Evolutionary conservation across 495 filamentous ascomycete genomes (phyloP).

Genomic region (Platismatia glauca): DNA sequence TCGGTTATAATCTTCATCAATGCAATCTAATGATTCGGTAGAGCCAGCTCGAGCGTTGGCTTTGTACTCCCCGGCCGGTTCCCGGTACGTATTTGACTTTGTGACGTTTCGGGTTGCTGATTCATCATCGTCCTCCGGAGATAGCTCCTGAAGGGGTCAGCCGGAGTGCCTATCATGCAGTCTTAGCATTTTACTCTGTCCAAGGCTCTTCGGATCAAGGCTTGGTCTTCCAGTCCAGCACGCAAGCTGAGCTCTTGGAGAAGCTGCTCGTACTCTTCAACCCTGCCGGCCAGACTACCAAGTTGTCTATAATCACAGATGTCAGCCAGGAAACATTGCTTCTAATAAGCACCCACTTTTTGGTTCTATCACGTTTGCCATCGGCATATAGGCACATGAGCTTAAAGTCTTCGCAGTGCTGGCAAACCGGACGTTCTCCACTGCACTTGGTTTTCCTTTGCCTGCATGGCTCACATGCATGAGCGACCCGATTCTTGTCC

Average conservation of each 20-base stretch:
- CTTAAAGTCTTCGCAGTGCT: slow-evolving; percentile 47
- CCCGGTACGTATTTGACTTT: slow-evolving; percentile 17
- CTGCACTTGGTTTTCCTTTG: slow-evolving; percentile 59
- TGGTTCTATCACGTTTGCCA: slow-evolving; percentile 49
- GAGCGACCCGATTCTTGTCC: slow-evolving; percentile 33
- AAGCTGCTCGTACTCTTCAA: slow-evolving; percentile 42
- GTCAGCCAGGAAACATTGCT: slow-evolving; percentile 14
- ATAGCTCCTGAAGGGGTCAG: slow-evolving; percentile 13
- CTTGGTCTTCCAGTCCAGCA: slow-evolving; percentile 31
- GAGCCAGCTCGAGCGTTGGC: slow-evolving; percentile 51
- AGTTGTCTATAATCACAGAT: slow-evolving; percentile 29
- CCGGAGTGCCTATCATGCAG: neutral
- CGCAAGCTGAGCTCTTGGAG: slow-evolving; percentile 33
- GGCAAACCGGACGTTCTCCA: slow-evolving; percentile 49
- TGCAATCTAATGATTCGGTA: slow-evolving; percentile 48
- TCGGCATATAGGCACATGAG: slow-evolving; percentile 45
- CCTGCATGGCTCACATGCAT: slow-evolving; percentile 65
- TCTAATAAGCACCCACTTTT: slow-evolving; percentile 36
- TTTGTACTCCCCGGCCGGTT: slow-evolving; percentile 25
- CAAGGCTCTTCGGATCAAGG: slow-evolving; percentile 28
- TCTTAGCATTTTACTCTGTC: slow-evolving; percentile 7
- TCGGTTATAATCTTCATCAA: slow-evolving; percentile 53
- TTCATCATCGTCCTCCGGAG: slow-evolving; percentile 12
- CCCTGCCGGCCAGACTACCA: slow-evolving; percentile 38
- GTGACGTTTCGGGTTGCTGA: neutral